Base-by-base conservation (phyloP, 148 eudicot genomes). In the Amaranthus cruentus region DNA sequence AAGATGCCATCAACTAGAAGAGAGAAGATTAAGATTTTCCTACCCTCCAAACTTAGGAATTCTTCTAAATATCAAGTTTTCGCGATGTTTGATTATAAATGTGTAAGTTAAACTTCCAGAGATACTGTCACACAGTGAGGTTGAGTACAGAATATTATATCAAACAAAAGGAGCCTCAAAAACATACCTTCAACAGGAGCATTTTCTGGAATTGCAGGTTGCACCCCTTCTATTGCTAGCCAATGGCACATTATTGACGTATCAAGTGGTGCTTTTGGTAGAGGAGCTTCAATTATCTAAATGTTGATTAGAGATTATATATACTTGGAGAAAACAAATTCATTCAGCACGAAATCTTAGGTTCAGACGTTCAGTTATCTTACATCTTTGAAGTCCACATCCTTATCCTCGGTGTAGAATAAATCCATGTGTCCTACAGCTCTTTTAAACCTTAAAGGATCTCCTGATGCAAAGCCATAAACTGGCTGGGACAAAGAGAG, bases 191-290 rank as follows among this genome's bases (percentile, higher is more conserved):
- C 89, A n/a, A 84, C 84, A 8, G 88, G 86, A 73, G 95, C 88
- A 79, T 90, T 90, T 80, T 90, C 89, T 53, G 95, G 95, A 78
- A 90, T 86, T 50, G 85, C 91, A 75, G 91, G 95, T 77, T 90
- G 95, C 77, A 90, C 87, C 47, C 91, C 95, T 79, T 90, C 91
- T 51, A 90, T 84, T 74, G 95, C 95, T 63, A 90, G 76, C 95
- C 95, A 90, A 67, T 90, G 95, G 75, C 91, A 87, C 78, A 77
- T 78, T 51, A 90, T 75, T 55, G 91, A 86, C 70, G 89, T 83
- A 83, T 90, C 95, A 59, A 87, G 87, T 75, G 95, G 95, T 66
- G 89, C 91, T 81, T 84, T 90, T 52, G 95, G 91, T 67, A 90
- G 75, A 76, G 91, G 95, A 73, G 95, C 89, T 84, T 90, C 95